These are phyloP conservation scores for Pulveroboletus ravenelii DNA, from an alignment of 768 basidiomycete species.

Conservation along the genomic window DNA sequence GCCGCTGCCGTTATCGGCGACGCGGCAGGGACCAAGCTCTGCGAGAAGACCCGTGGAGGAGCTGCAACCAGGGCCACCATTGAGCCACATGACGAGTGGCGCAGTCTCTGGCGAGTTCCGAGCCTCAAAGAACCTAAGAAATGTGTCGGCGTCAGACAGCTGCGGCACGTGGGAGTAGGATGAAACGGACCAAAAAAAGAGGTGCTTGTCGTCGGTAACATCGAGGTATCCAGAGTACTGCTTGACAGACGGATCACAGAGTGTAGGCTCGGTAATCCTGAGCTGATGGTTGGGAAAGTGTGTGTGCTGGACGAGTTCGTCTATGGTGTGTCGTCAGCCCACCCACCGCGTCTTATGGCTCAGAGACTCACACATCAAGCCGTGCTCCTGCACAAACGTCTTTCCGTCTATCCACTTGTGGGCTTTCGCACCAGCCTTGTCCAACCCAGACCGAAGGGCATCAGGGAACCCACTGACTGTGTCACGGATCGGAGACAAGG, in stretches of 20 bases:
- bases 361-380: slow-evolving; percentile 61
- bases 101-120: slow-evolving; percentile 67
- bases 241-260: slow-evolving; percentile 73
- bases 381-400: slow-evolving; percentile 66
- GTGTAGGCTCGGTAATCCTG: slow-evolving; percentile 58
- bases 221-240: slow-evolving; percentile 85
- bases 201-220: slow-evolving; percentile 69
- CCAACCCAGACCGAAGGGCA: slow-evolving; percentile 38
- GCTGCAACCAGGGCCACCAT: slow-evolving; percentile 71
- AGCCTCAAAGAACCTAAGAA: slow-evolving; percentile 81
- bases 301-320: slow-evolving; percentile 60
- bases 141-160: not conserved
- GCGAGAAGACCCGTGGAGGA: slow-evolving; percentile 84
- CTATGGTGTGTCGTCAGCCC: slow-evolving; percentile 24
- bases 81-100: slow-evolving; percentile 89
- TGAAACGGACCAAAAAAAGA: slow-evolving; percentile 75
- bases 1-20: slow-evolving; percentile 65
- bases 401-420: slow-evolving; percentile 63
- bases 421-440: slow-evolving; percentile 42
- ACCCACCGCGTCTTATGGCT: not conserved
- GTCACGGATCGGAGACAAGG: slow-evolving; percentile 17
- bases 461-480: slow-evolving; percentile 36
- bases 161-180: not conserved
- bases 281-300: slow-evolving; percentile 50
- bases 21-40: slow-evolving; percentile 85